A percentile compares a stretch with the other conserved stretches of the same genome.
Conservation (phyloP, 169 alveolate genomes). For the Plasmodium blacklocki region DNA sequence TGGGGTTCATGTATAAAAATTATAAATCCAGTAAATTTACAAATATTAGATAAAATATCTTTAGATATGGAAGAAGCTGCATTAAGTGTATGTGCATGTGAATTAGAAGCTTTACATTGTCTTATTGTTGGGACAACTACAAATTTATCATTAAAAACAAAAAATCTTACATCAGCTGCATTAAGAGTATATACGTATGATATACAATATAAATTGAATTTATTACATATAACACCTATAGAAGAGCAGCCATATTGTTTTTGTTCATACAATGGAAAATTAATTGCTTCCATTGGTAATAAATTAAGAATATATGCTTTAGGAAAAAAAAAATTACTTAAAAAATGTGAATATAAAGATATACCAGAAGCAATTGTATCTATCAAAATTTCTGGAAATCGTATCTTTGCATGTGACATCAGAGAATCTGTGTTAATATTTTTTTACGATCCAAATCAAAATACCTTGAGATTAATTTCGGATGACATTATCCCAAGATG, state of each 20-base stretch:
- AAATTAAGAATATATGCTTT: slow-evolving; percentile 95
- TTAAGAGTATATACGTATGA: slow-evolving; percentile 83
- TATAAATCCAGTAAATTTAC: slow-evolving; percentile 87
- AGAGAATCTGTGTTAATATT: slow-evolving; percentile 95
- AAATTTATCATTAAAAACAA: slow-evolving; percentile 55
- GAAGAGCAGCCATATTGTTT: slow-evolving; percentile 95
- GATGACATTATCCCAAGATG: slow-evolving; percentile 96
- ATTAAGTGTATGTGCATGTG: slow-evolving; percentile 90
- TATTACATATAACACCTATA: slow-evolving; percentile 92
- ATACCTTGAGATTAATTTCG: slow-evolving; percentile 85
- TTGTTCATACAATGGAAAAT: slow-evolving; percentile 93
- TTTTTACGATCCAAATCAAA: slow-evolving; percentile 85
- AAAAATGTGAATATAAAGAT: slow-evolving; percentile 95
- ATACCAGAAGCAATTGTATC: slow-evolving; percentile 89
- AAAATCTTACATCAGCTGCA: slow-evolving; percentile 66
- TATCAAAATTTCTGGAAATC: slow-evolving; percentile 87
- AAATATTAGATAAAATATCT: slow-evolving; percentile 90
- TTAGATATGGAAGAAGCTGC: slow-evolving; percentile 96
- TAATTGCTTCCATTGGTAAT: slow-evolving; percentile 95
- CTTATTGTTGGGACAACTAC: slow-evolving; percentile 95
- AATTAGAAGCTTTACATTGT: slow-evolving; percentile 90
- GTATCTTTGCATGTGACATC: slow-evolving; percentile 96
- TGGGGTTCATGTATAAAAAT: slow-evolving; percentile 96
- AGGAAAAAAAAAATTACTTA: slow-evolving; percentile 97
- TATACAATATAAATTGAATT: slow-evolving; percentile 81